Conservation (phyloP, 2,329 filamentous ascomycete species). For the Fusarium clavum region DNA sequence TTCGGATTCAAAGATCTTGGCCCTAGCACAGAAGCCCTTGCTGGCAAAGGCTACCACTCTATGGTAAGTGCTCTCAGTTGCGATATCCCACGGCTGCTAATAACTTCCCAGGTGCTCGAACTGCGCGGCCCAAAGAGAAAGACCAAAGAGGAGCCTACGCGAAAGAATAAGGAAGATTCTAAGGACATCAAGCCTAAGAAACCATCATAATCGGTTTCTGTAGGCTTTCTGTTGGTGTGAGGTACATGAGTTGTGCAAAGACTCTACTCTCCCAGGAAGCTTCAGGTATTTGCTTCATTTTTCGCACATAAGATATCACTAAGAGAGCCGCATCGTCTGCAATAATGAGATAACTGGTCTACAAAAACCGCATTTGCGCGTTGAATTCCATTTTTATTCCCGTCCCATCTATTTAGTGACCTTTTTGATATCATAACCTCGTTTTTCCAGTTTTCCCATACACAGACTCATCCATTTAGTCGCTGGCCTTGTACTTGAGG, state of each 20-base stretch:
- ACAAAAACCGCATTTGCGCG: slow-evolving; percentile 21
- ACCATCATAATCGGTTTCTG: slow-evolving; percentile 9
- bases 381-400: slow-evolving; percentile 4
- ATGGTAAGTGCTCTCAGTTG: slow-evolving; percentile 67
- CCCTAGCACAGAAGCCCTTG: slow-evolving; percentile 76
- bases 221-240: slow-evolving; percentile 2
- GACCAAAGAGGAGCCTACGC: slow-evolving; percentile 42
- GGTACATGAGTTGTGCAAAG: neutral
- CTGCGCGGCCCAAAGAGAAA: slow-evolving; percentile 42
- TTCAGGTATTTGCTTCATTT: slow-evolving; percentile 15
- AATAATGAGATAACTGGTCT: slow-evolving; percentile 42
- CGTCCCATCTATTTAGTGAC: slow-evolving; percentile 18
- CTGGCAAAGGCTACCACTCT: slow-evolving; percentile 84
- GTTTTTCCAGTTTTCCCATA: neutral
- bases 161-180: slow-evolving; percentile 33
- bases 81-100: slow-evolving; percentile 6
- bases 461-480: slow-evolving; percentile 52
- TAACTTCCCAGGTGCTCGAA: slow-evolving; percentile 38
- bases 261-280: slow-evolving; percentile 15
- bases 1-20: slow-evolving; percentile 79
- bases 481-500: slow-evolving; percentile 70
- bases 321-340: slow-evolving; percentile 19
- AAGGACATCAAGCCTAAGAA: slow-evolving; percentile 15
- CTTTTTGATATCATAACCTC: slow-evolving; percentile 26
- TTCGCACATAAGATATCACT: slow-evolving; percentile 18